Conservation (phyloP, 805 yeast genomes). For the Spathaspora girioi region DNA sequence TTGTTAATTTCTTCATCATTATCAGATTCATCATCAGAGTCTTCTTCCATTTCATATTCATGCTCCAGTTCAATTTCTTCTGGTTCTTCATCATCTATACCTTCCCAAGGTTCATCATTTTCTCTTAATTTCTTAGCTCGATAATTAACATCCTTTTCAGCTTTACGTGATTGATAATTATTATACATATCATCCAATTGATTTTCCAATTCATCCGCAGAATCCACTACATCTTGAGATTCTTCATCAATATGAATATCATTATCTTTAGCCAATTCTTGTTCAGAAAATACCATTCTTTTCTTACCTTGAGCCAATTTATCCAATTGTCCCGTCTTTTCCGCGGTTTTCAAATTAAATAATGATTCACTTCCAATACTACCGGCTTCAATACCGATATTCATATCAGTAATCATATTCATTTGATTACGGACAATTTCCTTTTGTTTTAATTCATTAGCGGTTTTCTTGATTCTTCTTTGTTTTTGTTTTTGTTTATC, state of each 20-base stretch:
- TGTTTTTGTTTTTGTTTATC: conserved; percentile 64
- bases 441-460: conserved; percentile 80
- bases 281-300: conserved; percentile 54
- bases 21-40: conserved; percentile 48
- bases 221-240: conserved; percentile 33
- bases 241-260: conserved; percentile 46
- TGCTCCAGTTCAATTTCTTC: conserved; percentile 31
- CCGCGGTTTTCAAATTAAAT: conserved; percentile 81
- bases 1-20: conserved; percentile 63
- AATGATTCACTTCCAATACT: conserved; percentile 71
- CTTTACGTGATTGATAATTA: conserved; percentile 59
- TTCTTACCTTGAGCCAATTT: conserved; percentile 76
- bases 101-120: conserved; percentile 78
- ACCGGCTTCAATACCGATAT: conserved; percentile 91
- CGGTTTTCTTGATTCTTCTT: conserved; percentile 79
- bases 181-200: conserved; percentile 82
- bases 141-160: conserved; percentile 66
- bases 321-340: conserved; percentile 77
- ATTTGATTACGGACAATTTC: conserved; percentile 90
- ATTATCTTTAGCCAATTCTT: conserved; percentile 51
- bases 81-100: conserved; percentile 51
- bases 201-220: conserved; percentile 65
- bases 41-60: conserved; percentile 40
- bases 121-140: conserved; percentile 73
- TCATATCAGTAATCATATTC: conserved; percentile 91